Evolutionary conservation across 345 rosid genomes (phyloP).

Genomic region (Salix brachista): DNA sequence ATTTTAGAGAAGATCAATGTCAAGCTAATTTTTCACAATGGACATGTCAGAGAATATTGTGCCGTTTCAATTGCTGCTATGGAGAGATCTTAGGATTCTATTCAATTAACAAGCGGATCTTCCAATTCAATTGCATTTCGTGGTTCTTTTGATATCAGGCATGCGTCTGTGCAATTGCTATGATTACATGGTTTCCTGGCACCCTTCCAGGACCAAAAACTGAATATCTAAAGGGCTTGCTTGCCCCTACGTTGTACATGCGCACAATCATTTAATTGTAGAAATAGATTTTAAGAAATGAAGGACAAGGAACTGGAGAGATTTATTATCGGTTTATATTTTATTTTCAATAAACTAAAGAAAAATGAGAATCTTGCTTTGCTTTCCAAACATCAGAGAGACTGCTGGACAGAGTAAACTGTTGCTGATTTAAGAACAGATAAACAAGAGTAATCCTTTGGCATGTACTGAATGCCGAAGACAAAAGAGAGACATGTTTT

Average conservation of each 20-base stretch:
- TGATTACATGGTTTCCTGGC: background rate
- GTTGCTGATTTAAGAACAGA: constrained; percentile 9
- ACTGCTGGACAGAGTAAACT: background rate
- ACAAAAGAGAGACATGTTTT: constrained; percentile 27
- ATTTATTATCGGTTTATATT: background rate
- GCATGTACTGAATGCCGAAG: constrained; percentile 15
- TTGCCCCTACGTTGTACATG: background rate
- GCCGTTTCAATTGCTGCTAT: background rate
- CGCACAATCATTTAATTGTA: background rate
- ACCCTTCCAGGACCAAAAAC: background rate
- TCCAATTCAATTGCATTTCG: background rate
- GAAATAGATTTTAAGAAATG: background rate
- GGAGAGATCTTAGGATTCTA: background rate
- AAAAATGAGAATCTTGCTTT: background rate
- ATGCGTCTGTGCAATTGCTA: background rate
- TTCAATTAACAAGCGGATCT: background rate
- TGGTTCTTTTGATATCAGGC: background rate
- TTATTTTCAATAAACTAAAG: background rate
- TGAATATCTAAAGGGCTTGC: too few relatives aligned
- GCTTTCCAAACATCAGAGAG: background rate
- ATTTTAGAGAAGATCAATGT: background rate
- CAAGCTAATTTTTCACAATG: background rate
- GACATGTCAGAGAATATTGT: background rate
- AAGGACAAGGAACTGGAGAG: background rate
- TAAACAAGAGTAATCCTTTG: constrained; percentile 12